Base-by-base conservation (phyloP, 2,329 filamentous ascomycete species). In the Sphaceloma murrayae region DNA sequence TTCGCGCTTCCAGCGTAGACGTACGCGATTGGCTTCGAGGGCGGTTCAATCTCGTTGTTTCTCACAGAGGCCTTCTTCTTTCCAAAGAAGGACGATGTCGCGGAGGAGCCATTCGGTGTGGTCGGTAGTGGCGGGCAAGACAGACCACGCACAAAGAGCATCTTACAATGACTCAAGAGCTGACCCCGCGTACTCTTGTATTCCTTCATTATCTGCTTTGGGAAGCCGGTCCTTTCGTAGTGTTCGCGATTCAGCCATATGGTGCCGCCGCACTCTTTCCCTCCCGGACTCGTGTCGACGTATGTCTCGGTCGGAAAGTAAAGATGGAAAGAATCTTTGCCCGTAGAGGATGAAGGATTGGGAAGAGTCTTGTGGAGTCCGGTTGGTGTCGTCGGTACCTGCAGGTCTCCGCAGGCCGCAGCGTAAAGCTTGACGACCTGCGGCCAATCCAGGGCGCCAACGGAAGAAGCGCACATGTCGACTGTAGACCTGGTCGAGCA, bases 1-100 rank as follows among this genome's bases (percentile, higher is more conserved):
- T 98, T 98, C 5, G 86, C 85, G 54, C 85, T 94, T 11, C 91
- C 91, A 27, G 94, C 66, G 57, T 96, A 96, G 2, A 75, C 81
- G 81, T 85, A 96, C 3, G 78, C 78, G 30, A 65, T 60, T 17
- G 65, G 65, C 48, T 54, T 16, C 2, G 13, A 22, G 4, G 3
- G 4, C 10, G 13, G 31, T 18, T 31, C 29, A 4, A 5, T 31
- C 9, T 11, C n/a, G n/a, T 31, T 31, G n/a, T 31, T 11, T 14
- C 8, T 13, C 6, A 8, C 34, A 4, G 21, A 8, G 3, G 21
- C 16, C 34, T 38, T 27, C 14, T 40, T 40, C 24, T 30, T 40
- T 8, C 54, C 17, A 32, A 19, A 26, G 22, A 34, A n/a, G n/a
- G n/a, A n/a, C n/a, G n/a, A n/a, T n/a, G n/a, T 27, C 24, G 6